A percentile compares a stretch with the other conserved stretches of the same genome.
Evolutionary conservation across 371 early-diverging fungal genomes (phyloP).

Genomic region (Apophysomyces sp.): DNA sequence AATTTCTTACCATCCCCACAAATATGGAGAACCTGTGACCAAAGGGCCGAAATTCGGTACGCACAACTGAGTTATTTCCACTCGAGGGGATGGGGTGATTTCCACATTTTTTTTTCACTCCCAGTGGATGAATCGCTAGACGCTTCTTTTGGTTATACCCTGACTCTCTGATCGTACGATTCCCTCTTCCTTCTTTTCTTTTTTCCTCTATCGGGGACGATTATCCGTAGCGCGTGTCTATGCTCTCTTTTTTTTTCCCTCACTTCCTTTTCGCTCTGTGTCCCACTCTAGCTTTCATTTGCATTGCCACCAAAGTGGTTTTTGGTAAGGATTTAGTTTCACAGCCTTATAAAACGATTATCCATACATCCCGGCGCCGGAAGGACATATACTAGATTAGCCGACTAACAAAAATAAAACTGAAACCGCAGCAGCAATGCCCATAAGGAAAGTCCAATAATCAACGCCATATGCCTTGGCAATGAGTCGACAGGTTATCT

Average conservation of each 20-base stretch:
- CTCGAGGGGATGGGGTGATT: background rate
- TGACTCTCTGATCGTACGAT: background rate
- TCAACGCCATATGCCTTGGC: no score
- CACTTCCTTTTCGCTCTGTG: background rate
- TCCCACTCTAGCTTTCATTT: background rate
- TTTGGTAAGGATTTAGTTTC: background rate
- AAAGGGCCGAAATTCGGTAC: background rate
- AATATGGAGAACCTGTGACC: background rate
- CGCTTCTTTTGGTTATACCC: background rate
- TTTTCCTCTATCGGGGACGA: background rate
- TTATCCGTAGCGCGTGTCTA: background rate
- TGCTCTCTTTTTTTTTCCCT: background rate
- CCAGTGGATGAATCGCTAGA: background rate
- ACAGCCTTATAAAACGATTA: background rate
- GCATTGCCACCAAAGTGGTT: background rate
- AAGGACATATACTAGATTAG: no score
- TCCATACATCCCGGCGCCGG: background rate
- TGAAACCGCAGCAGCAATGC: no score
- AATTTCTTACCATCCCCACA: background rate
- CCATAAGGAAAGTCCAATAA: no score
- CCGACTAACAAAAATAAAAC: no score
- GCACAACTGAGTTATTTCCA: background rate
- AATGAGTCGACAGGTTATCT: background rate
- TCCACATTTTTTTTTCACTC: background rate
- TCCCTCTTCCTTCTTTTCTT: background rate